Base-by-base conservation (phyloP, 768 basidiomycete species). In the Rhodosporidiobolus odoratus region DNA sequence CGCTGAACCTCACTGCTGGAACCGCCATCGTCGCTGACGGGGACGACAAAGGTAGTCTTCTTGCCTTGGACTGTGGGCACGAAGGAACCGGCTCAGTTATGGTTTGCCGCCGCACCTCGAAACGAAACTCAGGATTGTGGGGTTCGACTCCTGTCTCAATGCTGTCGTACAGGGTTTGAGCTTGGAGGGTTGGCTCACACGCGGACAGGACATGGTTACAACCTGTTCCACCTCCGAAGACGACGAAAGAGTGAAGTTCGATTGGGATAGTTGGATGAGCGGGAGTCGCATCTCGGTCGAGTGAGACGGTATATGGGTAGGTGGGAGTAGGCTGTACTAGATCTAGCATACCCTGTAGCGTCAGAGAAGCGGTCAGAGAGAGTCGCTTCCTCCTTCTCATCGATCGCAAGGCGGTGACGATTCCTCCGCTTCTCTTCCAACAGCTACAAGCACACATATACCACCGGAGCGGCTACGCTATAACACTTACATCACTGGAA, bases 21-120 rank as follows among this genome's bases (percentile, higher is more conserved):
- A 2, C 73, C 73, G 27, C 73, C 73, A 63, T 74, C 69, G 64
- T 74, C 73, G 3, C 53, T 53, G 2, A 74, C 57, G 52, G 73
- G 69, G 19, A 74, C n/a, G 54, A 65, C 41, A 37, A 58, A 62
- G 6, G 59, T 60, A 0, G 59, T 62, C 53, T 30, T 45, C n/a
- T 30, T 15, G 5, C 54, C 66, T 35, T 67, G 66, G 19, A 61
- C 57, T 58, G 57, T 30, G 9, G 27, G 52, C 48, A 53, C n/a
- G 52, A 53, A 10, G 27, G 27, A 30, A 19, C 34, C 30, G 34
- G 30, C 52, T 25, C 48, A 23, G 21, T 50, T n/a, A 12, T 13
- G n/a, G 12, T 52, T 8, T 21, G 25, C 50, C 7, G 9, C 50
- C 50, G n/a, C 50, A 52, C 43, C 23, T 45, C 43, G 43, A 23